Percentiles rank a stretch among this genome's conserved stretches.
These are phyloP conservation scores for Fusarium sp. DNA, from an alignment of 2,329 filamentous ascomycete species.

Conservation along the genomic window DNA sequence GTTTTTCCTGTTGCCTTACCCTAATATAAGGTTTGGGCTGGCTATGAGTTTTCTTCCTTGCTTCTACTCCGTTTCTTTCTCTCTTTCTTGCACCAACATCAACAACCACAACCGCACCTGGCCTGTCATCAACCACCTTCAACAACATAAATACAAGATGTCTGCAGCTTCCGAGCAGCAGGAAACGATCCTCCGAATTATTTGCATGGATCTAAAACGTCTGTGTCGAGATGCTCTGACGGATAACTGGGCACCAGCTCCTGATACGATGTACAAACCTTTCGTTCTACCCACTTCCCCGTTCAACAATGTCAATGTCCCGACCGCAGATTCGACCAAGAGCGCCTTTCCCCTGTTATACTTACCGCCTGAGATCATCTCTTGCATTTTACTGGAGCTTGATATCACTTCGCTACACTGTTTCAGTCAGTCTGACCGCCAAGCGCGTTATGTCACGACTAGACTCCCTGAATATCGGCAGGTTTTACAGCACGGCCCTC, in stretches of 20 bases:
- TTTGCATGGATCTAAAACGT: too few relatives aligned
- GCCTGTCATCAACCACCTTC: not conserved
- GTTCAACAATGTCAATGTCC: accelerated
- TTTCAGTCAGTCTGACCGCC: conserved; percentile 3
- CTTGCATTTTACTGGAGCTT: not conserved
- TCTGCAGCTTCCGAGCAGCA: not conserved
- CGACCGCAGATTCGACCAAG: too few relatives aligned
- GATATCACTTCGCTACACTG: conserved; percentile 4
- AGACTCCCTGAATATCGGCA: not conserved
- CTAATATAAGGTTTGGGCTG: not conserved
- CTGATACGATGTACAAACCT: not conserved
- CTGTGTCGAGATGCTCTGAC: too few relatives aligned
- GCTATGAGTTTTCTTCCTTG: not conserved
- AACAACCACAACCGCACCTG: not conserved
- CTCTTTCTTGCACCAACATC: not conserved
- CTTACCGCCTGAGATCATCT: not conserved
- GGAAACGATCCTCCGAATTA: too few relatives aligned
- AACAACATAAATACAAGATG: not conserved
- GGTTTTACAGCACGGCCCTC: not conserved
- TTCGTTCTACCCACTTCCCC: not conserved
- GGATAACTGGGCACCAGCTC: not conserved
- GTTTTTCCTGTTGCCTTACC: not conserved
- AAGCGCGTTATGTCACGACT: not conserved
- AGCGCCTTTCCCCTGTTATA: too few relatives aligned
- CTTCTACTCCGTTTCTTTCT: not conserved